Evolutionary conservation across 2,329 filamentous ascomycete genomes (phyloP), one percentile per base, ranked within the genome.

Genomic region (Exophiala viscosa): DNA sequence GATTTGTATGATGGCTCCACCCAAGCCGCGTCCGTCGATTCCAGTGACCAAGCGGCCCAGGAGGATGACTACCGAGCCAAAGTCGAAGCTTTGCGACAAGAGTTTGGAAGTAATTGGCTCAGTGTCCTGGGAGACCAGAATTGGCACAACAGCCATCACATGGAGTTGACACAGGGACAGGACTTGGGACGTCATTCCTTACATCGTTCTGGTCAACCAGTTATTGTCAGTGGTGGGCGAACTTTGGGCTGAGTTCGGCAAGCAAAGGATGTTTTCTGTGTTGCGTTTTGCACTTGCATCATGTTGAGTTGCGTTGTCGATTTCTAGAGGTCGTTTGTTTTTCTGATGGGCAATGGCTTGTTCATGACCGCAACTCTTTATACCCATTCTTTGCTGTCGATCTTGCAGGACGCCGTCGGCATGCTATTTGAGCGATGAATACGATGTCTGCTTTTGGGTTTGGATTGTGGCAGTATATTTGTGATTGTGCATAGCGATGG

Each of bases 41-140:
- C 47, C 4, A 53, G 34, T 41, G 50, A 55, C 15, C 42, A 47
- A 8, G 38, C 45, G 5, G 38, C 39, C 31, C 52, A 50, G 42
- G 45, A 56, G 10, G 86, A 87, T 48, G 88, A 93, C 64, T 97
- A 96, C 70, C 84, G 87, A 52, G 88, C 88, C 67, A 93, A 93
- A 69, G 86, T 97, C 49, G 90, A 96, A 69, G 84, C 87, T 2
- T 73, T 96, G 48, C 86, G 90, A 56, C 86, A 86, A 64, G 89
- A 92, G 64, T 85, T 96, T 60, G 91, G 91, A 31, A 89, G 85
- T 62, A 87, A 85, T 34, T 99, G 95, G 80, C 79, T 99, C 35
- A 91, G 85, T 58, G 89, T 88, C 11, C 76, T 97, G 45, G 87
- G 87, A 55, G 91, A 96, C 64, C 88, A 93, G 77, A 73, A 70